Conservation (phyloP, 2,329 filamentous ascomycete genomes). For the Fusarium circinatum region DNA sequence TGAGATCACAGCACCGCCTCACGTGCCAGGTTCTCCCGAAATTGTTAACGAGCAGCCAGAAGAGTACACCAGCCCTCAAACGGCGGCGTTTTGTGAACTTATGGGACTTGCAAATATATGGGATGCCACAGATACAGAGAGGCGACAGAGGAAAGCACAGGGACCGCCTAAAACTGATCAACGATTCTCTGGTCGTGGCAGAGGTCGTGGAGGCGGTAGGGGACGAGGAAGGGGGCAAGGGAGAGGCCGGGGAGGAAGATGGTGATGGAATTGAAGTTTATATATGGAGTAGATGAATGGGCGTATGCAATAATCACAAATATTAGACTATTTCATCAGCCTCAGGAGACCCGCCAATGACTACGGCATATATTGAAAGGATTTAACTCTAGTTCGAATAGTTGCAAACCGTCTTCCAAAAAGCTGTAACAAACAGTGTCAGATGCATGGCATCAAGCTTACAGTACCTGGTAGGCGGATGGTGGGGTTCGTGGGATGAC, state of each 20-base stretch:
- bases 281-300: neutral
- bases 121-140: conserved; percentile 77
- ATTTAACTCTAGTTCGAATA: neutral
- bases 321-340: neutral
- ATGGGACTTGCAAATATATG: conserved; percentile 81
- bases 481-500: conserved; percentile 37
- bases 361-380: neutral
- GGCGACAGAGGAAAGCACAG: conserved; percentile 63
- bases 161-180: conserved; percentile 63
- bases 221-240: conserved; percentile 43
- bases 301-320: neutral
- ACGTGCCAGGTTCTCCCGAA: conserved; percentile 67
- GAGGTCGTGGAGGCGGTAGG: conserved; percentile 50
- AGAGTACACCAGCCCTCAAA: conserved; percentile 91
- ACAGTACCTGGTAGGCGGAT: neutral
- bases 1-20: conserved; percentile 76
- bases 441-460: neutral
- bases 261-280: conserved; percentile 10
- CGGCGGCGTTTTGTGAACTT: conserved; percentile 80
- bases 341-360: neutral
- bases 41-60: conserved; percentile 70
- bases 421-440: neutral
- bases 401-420: neutral
- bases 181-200: conserved; percentile 49
- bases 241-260: conserved; percentile 38